Evolutionary conservation across 805 yeast species (phyloP).

Genomic region (Yarrowia hollandica): DNA sequence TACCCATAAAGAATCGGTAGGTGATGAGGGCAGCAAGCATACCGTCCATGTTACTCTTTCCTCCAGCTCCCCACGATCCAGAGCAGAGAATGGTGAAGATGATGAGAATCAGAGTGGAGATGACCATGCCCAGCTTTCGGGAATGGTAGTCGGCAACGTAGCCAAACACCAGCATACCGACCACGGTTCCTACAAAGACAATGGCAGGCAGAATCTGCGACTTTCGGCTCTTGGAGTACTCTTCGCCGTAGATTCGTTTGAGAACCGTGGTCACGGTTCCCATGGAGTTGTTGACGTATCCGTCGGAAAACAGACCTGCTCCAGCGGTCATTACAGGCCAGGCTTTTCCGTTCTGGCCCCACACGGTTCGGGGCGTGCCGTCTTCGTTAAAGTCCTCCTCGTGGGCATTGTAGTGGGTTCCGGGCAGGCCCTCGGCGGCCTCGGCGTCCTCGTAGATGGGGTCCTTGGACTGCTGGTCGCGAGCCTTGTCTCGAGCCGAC

Average conservation of each 20-base stretch:
- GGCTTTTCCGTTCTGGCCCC: conserved; percentile 33
- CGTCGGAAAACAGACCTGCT: conserved; percentile 91
- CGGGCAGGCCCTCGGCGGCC: conserved; percentile 2
- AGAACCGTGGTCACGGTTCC: conserved; percentile 78
- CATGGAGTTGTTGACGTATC: conserved; percentile 84
- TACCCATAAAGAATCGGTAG: conserved; percentile 83
- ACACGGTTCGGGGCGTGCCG: conserved; percentile 4
- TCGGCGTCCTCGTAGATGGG: conserved; percentile 7
- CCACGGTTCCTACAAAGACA: conserved; percentile 88
- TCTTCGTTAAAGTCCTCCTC: conserved; percentile 7
- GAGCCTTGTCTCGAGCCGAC: conserved; percentile 2
- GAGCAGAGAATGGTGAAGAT: conserved; percentile 76
- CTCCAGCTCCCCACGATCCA: conserved; percentile 82
- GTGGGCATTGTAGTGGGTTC: background rate
- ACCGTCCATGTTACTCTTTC: conserved; percentile 57
- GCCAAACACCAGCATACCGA: conserved; percentile 86
- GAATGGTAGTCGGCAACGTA: conserved; percentile 75
- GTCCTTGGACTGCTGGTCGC: conserved; percentile 8
- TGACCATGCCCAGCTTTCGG: conserved; percentile 79
- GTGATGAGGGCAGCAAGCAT: conserved; percentile 84
- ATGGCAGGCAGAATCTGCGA: conserved; percentile 79
- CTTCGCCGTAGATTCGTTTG: conserved; percentile 60
- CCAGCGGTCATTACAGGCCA: conserved; percentile 84
- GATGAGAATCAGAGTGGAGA: conserved; percentile 72
- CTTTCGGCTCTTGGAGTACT: conserved; percentile 64